Conservation (phyloP, 116 monocot genomes). For the Posidonia oceanica region DNA sequence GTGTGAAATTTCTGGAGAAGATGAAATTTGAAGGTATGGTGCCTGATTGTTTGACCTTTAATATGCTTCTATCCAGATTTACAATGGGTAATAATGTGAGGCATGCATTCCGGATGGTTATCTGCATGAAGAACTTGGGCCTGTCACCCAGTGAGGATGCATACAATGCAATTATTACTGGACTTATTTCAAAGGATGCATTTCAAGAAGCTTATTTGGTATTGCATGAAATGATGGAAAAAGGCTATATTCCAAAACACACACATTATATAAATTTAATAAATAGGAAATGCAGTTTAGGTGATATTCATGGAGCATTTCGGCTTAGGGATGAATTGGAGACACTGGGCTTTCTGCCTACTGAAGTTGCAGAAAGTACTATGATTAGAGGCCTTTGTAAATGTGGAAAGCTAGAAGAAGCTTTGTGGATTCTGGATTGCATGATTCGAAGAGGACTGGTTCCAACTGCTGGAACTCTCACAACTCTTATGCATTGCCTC, state of each 20-base stretch:
- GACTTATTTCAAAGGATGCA: slow-evolving; percentile 53
- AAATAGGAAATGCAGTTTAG: slow-evolving; percentile 65
- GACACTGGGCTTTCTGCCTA: slow-evolving; percentile 34
- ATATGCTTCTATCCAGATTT: slow-evolving; percentile 45
- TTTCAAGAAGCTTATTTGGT: slow-evolving; percentile 39
- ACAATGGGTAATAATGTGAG: slow-evolving; percentile 32
- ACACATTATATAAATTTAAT: slow-evolving; percentile 76
- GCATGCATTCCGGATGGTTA: slow-evolving; percentile 32
- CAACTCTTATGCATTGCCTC: slow-evolving; percentile 66
- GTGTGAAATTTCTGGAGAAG: slow-evolving; percentile 68
- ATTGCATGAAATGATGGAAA: slow-evolving; percentile 61
- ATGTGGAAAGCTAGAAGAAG: slow-evolving; percentile 71
- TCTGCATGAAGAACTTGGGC: slow-evolving; percentile 48
- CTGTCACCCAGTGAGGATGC: slow-evolving; percentile 33
- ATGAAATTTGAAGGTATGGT: slow-evolving; percentile 36
- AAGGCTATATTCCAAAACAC: slow-evolving; percentile 35
- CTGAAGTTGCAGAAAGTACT: slow-evolving; percentile 60
- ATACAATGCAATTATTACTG: slow-evolving; percentile 56
- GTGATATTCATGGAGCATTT: slow-evolving; percentile 63
- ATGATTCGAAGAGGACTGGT: slow-evolving; percentile 37
- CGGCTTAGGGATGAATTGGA: slow-evolving; percentile 76
- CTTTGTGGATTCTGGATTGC: slow-evolving; percentile 46
- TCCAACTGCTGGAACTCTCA: slow-evolving; percentile 78
- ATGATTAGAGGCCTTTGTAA: slow-evolving; percentile 73
- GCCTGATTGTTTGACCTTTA: slow-evolving; percentile 58